Evolutionary conservation across 2,329 filamentous ascomycete species (phyloP).

Genomic region (Ophiocordyceps robertsii): DNA sequence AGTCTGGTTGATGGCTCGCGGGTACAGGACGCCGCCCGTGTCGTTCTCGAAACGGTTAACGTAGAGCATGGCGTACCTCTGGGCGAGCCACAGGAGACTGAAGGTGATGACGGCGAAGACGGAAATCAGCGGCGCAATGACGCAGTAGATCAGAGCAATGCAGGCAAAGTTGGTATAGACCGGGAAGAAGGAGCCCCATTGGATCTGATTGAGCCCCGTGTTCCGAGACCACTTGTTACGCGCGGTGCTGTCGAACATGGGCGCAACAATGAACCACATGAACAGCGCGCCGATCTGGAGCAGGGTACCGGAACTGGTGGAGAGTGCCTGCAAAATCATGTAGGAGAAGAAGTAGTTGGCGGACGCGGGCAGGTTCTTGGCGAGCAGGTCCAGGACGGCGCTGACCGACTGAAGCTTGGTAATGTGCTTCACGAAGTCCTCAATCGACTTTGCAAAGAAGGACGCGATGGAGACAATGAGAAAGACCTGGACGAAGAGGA

Average conservation of each 20-base stretch:
- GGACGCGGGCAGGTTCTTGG: constrained; percentile 67
- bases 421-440: constrained; percentile 43
- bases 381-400: constrained; percentile 59
- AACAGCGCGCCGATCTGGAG: constrained; percentile 70
- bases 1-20: constrained; percentile 84
- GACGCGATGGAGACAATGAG: constrained; percentile 79
- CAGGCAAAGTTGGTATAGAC: constrained; percentile 95
- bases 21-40: constrained; percentile 86
- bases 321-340: constrained; percentile 88
- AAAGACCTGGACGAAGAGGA: constrained; percentile 91
- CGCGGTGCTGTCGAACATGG: constrained; percentile 69
- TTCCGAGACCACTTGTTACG: constrained; percentile 77
- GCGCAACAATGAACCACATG: constrained; percentile 70
- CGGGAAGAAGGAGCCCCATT: constrained; percentile 90
- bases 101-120: constrained; percentile 93
- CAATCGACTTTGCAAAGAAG: constrained; percentile 51
- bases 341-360: constrained; percentile 99
- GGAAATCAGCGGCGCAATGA: constrained; percentile 81
- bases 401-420: constrained; percentile 36
- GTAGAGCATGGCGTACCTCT: constrained; percentile 94
- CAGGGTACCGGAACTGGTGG: constrained; percentile 78
- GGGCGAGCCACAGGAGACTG: constrained; percentile 79
- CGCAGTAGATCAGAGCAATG: constrained; percentile 77
- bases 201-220: constrained; percentile 60
- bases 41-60: constrained; percentile 82